phyloP scores from a whole-genome alignment of 1,284 basidiomycete genomes.

The Leccinum griseonigrum region DNA sequence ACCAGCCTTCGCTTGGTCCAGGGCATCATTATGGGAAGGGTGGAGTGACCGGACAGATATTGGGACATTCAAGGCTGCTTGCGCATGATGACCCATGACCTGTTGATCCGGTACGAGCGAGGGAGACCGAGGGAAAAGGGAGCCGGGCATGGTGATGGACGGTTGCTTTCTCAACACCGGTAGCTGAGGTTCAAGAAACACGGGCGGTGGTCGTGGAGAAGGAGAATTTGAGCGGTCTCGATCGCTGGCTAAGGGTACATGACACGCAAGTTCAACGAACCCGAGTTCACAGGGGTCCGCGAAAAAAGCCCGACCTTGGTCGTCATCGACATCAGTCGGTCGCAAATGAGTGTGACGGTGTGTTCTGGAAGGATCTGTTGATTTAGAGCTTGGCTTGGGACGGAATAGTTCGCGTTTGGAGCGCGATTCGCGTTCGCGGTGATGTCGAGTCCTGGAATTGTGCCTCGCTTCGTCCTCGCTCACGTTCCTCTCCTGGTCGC shows the following conservation, averaged over 20 bases:
- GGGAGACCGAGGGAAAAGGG: conserved; percentile 67
- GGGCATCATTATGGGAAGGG: neutral
- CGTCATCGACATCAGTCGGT: conserved; percentile 5
- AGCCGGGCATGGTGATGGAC: conserved; percentile 72
- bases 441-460: conserved; percentile 8
- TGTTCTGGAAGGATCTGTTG: conserved; percentile 13
- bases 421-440: conserved; percentile 11
- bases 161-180: conserved; percentile 37
- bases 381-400: conserved; percentile 23
- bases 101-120: conserved; percentile 55
- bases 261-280: conserved; percentile 8
- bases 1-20: conserved; percentile 12
- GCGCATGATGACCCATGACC: neutral
- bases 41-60: neutral
- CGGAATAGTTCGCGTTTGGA: conserved; percentile 8
- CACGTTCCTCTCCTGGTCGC: conserved; percentile 9
- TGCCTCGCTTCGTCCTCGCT: conserved; percentile 15
- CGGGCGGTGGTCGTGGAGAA: conserved; percentile 7
- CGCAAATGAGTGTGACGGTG: conserved; percentile 4
- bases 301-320: conserved; percentile 20
- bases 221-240: conserved; percentile 27
- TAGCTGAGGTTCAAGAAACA: conserved; percentile 33
- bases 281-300: neutral
- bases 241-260: conserved; percentile 27
- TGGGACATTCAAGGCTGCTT: neutral